These are phyloP conservation scores for Pachyrhizus erosus DNA, from an alignment of 306 rosid species.

Conservation along the genomic window DNA sequence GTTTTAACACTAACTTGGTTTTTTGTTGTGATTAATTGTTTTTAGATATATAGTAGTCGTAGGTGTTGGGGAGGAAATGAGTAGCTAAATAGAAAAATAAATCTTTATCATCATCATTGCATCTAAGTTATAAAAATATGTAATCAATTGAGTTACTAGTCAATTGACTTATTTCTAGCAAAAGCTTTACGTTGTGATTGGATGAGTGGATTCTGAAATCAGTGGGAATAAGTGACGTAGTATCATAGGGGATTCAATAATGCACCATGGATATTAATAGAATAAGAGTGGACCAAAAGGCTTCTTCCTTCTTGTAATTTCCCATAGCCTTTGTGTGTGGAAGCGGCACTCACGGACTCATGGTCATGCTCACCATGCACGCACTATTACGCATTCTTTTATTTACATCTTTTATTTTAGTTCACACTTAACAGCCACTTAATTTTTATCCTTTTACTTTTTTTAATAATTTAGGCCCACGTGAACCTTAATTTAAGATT, in stretches of 20 bases:
- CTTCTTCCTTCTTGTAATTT: neutral
- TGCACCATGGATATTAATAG: conserved; percentile 6
- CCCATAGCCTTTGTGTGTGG: conserved; percentile 37
- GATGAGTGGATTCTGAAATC: conserved; percentile 42
- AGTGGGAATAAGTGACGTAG: conserved; percentile 39
- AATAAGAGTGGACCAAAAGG: conserved; percentile 33
- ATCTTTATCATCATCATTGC: neutral
- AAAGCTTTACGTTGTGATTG: conserved; percentile 36
- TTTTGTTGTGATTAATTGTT: neutral
- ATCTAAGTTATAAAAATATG: neutral
- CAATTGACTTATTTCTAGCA: neutral
- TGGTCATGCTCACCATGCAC: conserved; percentile 40
- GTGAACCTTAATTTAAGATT: conserved; percentile 27
- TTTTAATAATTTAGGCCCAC: neutral
- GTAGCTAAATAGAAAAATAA: neutral
- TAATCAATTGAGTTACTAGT: neutral
- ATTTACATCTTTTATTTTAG: neutral
- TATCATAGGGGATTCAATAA: conserved; percentile 36
- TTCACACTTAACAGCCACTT: conserved; percentile 14
- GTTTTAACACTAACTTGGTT: neutral
- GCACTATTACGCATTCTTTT: conserved; percentile 19
- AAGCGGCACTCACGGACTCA: conserved; percentile 30
- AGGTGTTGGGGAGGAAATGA: neutral
- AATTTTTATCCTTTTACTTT: neutral
- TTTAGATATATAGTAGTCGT: neutral